Base-by-base conservation (phyloP, 805 yeast species). In the Saccharomycopsis javanensis region DNA sequence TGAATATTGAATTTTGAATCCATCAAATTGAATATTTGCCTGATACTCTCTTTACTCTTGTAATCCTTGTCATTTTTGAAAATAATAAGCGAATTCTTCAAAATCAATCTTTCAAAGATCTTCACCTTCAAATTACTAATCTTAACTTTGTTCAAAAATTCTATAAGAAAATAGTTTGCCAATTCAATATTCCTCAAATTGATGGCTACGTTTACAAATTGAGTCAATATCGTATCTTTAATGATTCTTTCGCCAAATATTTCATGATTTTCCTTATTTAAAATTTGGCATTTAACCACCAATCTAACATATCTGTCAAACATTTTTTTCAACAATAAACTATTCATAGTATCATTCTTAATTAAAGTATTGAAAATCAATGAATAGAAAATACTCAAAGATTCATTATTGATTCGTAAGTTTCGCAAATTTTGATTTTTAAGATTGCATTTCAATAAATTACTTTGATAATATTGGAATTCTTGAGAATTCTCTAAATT, bases 331-430 rank as follows among this genome's bases (percentile, higher is more conserved):
- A 53, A 54, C 4, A 38, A 5, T 6, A 23, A 11, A 13, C n/a
- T 25, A 20, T 18, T 31, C 34, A 53, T 18, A 13, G 8, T 18
- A 7, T 53, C 54, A 3, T 37, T 34, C 27, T 28, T 23, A 15
- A 23, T 33, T 33, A 55, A 27, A 37, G 51, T 31, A 4, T 31
- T 28, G 15, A 59, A 59, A 13, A 59, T 16, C 3, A 38, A 38
- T 1, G 61, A 37, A 35, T 59, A 59, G 25, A 18, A 35, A 23
- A 56, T 59, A 38, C 59, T 56, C 27, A 59, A 51, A 15, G 51
- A 35, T 42, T 55, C 61, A 16, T 48, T 50, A 16, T 48, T 38
- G 18, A 58, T 25, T n/a, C 25, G 16, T 5, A 34, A 30, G 27
- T 53, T 54, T 51, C 31, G 48, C 46, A 59, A 56, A 13, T 35